These are phyloP conservation scores for Ziziphus jujuba DNA, from an alignment of 306 rosid species.

Conservation along the genomic window DNA sequence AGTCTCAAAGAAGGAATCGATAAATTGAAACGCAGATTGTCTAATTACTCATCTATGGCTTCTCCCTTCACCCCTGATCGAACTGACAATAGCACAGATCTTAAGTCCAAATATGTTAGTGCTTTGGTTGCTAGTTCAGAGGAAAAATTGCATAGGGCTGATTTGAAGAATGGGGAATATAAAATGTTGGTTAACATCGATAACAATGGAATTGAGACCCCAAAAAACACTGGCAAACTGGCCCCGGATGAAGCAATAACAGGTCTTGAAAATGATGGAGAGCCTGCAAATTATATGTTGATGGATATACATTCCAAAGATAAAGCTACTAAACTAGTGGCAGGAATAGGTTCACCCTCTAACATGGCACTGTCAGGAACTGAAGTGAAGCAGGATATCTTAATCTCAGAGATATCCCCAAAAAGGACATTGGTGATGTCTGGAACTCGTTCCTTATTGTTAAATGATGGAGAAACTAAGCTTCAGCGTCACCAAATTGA, in stretches of 20 bases:
- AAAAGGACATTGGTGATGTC: constrained; percentile 16
- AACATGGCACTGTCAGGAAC: constrained; percentile 32
- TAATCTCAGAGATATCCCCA: constrained; percentile 24
- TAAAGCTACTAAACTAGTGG: constrained; percentile 24
- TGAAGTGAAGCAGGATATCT: constrained; percentile 29
- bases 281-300: constrained; percentile 20
- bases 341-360: constrained; percentile 30
- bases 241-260: constrained; percentile 36
- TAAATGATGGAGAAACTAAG: constrained; percentile 17
- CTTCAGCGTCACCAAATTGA: constrained; percentile 25
- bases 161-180: constrained; percentile 31
- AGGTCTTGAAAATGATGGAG: constrained; percentile 31
- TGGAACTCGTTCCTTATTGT: constrained; percentile 24
- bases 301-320: constrained; percentile 21
- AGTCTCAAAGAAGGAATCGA: constrained; percentile 58
- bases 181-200: constrained; percentile 33
- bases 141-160: constrained; percentile 34
- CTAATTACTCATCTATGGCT: constrained; percentile 51
- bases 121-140: constrained; percentile 40
- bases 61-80: constrained; percentile 29
- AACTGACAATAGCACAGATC: constrained; percentile 29
- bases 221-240: constrained; percentile 25
- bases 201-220: constrained; percentile 30
- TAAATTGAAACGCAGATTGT: constrained; percentile 50
- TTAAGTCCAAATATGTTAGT: constrained; percentile 31